phyloP scores from a whole-genome alignment of 495 filamentous ascomycete genomes.

The Schizothecium vesticola region DNA sequence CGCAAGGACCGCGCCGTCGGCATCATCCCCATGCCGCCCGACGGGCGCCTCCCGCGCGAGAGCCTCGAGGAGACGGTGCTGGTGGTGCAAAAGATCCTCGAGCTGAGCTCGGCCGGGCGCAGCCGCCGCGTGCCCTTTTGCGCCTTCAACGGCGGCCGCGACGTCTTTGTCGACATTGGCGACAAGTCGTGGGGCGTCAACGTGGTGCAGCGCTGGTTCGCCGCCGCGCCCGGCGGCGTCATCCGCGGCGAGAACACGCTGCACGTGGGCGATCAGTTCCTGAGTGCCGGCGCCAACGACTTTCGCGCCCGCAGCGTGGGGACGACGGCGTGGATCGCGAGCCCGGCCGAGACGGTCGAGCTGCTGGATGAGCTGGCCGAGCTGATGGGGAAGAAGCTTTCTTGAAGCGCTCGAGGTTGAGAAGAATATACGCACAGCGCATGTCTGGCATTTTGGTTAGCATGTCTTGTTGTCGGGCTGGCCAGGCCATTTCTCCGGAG shows the following conservation, averaged over 20 bases:
- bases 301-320: constrained; percentile 76
- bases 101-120: constrained; percentile 56
- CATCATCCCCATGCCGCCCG: constrained; percentile 60
- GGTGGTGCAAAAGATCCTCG: constrained; percentile 84
- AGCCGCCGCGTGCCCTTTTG: constrained; percentile 74
- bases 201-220: constrained; percentile 86
- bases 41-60: constrained; percentile 71
- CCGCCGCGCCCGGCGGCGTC: constrained; percentile 23
- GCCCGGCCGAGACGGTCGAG: constrained; percentile 79
- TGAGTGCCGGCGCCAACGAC: constrained; percentile 92
- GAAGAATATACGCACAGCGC: background rate
- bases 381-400: constrained; percentile 46
- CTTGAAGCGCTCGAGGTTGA: constrained; percentile 1
- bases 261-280: constrained; percentile 93
- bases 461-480: background rate
- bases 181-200: constrained; percentile 95
- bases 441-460: background rate
- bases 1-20: constrained; percentile 93
- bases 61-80: constrained; percentile 93
- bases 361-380: constrained; percentile 75
- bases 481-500: too few species aligned
- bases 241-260: constrained; percentile 55
- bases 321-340: constrained; percentile 84
- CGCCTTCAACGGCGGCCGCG: constrained; percentile 95
- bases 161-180: constrained; percentile 98